phyloP scores from a whole-genome alignment of 176 grass and related monocot genomes.

The Juncus inflexus region DNA sequence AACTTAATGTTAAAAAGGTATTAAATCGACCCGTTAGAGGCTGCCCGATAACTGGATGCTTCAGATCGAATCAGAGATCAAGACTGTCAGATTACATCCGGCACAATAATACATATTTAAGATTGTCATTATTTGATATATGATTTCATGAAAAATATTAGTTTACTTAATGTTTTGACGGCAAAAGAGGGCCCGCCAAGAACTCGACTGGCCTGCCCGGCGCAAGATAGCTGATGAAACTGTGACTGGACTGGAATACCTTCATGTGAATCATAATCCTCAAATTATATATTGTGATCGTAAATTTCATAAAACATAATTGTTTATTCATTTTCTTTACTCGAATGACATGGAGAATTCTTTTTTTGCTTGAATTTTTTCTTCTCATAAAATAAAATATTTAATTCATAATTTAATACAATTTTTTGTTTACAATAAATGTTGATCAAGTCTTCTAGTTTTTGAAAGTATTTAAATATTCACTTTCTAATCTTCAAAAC shows the following conservation, averaged over 20 bases:
- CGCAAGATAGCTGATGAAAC: slow-evolving; percentile 54
- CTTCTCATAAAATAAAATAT: no score
- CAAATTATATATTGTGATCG: slow-evolving; percentile 73
- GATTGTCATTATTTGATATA: slow-evolving; percentile 87
- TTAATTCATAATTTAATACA: no score
- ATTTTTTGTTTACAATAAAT: no score
- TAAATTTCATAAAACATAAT: no score
- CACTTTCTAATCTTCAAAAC: no score
- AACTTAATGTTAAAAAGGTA: no score
- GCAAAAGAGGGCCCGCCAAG: background rate
- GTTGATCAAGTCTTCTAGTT: no score
- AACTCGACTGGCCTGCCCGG: slow-evolving; percentile 47
- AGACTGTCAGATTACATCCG: slow-evolving; percentile 64
- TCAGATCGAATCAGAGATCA: slow-evolving; percentile 89
- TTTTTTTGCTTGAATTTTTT: no score
- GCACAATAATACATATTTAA: slow-evolving; percentile 74
- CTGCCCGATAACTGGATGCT: slow-evolving; percentile 54
- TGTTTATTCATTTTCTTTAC: no score
- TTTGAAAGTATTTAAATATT: no score
- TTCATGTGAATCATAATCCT: slow-evolving; percentile 56
- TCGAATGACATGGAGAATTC: no score
- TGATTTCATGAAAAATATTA: slow-evolving; percentile 86
- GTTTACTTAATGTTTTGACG: slow-evolving; percentile 48
- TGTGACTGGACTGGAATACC: slow-evolving; percentile 68
- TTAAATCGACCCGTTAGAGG: slow-evolving; percentile 14